Evolutionary conservation across 2,329 filamentous ascomycete genomes (phyloP).

Genomic region (Neofusicoccum umdonicola): DNA sequence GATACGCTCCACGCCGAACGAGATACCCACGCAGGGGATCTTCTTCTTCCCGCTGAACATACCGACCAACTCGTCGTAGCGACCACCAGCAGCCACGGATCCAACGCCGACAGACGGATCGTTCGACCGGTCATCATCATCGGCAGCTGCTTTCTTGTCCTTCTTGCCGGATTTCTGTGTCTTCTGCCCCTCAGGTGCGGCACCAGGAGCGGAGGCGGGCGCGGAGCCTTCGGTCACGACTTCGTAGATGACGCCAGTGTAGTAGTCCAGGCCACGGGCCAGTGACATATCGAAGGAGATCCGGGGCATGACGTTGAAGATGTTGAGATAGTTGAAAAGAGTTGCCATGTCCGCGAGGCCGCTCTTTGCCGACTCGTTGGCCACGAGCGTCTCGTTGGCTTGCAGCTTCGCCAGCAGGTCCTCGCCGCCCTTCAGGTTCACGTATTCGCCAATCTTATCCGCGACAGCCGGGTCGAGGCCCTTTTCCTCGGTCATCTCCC

Average conservation of each 20-base stretch:
- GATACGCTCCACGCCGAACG: slow-evolving; percentile 93
- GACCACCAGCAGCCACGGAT: slow-evolving; percentile 82
- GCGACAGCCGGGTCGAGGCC: slow-evolving; percentile 73
- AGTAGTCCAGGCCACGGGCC: slow-evolving; percentile 88
- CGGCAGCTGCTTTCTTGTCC: slow-evolving; percentile 44
- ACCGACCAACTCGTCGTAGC: slow-evolving; percentile 89
- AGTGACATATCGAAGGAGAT: slow-evolving; percentile 89
- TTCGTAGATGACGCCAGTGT: slow-evolving; percentile 88
- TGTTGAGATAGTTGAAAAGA: slow-evolving; percentile 78
- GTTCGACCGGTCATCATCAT: slow-evolving; percentile 68
- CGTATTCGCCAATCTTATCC: slow-evolving; percentile 83
- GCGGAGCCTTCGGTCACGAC: slow-evolving; percentile 80
- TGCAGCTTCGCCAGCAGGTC: slow-evolving; percentile 72
- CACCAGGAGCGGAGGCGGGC: slow-evolving; percentile 38
- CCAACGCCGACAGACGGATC: slow-evolving; percentile 82
- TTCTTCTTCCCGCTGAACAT: slow-evolving; percentile 87
- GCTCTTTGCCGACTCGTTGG: slow-evolving; percentile 72
- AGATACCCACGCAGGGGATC: slow-evolving; percentile 88
- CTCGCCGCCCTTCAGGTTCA: slow-evolving; percentile 70
- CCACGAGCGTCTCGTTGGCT: slow-evolving; percentile 64
- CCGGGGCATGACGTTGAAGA: slow-evolving; percentile 67
- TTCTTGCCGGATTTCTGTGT: slow-evolving; percentile 42
- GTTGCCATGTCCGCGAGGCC: slow-evolving; percentile 79
- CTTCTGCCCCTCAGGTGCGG: slow-evolving; percentile 42
- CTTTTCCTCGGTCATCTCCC: slow-evolving; percentile 93